Percentiles rank a stretch among this genome's conserved stretches.
Evolutionary conservation across 164 flowering plant genomes (phyloP).

Genomic region (Vitis labrusca): DNA sequence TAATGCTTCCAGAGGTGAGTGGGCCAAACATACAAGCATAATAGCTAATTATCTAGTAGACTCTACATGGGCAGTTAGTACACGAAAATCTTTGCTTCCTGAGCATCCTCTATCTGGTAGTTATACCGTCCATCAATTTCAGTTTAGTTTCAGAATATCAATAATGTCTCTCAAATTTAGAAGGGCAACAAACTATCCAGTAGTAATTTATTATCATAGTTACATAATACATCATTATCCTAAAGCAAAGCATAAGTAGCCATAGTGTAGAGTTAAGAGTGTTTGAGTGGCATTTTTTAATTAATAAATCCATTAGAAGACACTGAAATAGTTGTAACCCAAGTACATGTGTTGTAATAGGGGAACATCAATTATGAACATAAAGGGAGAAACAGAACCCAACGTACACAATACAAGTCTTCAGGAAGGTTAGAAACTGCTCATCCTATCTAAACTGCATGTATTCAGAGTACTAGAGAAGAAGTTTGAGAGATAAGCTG

Average conservation of each 20-base stretch:
- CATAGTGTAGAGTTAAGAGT: background rate
- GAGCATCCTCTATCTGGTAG: conserved; percentile 70
- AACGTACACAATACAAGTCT: too few relatives aligned
- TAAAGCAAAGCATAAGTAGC: background rate
- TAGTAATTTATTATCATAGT: background rate
- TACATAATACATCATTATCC: background rate
- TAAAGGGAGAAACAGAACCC: too few relatives aligned
- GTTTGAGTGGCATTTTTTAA: too few relatives aligned
- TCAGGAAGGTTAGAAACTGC: too few relatives aligned
- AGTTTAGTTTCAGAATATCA: too few relatives aligned
- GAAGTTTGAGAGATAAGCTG: too few relatives aligned
- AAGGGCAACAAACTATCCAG: background rate
- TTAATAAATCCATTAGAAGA: too few relatives aligned
- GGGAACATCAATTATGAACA: too few relatives aligned
- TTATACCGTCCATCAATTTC: conserved; percentile 1
- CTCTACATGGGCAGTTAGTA: conserved; percentile 61
- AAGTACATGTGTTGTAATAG: too few relatives aligned
- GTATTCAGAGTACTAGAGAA: too few relatives aligned
- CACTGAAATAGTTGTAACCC: too few relatives aligned
- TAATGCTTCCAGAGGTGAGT: conserved; percentile 96
- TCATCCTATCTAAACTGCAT: too few relatives aligned
- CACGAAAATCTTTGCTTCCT: conserved; percentile 64
- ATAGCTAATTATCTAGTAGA: conserved; percentile 58
- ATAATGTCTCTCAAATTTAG: background rate
- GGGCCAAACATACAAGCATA: conserved; percentile 60